Evolutionary conservation across 805 yeast species (phyloP).

Genomic region (Metschnikowia borealis): DNA sequence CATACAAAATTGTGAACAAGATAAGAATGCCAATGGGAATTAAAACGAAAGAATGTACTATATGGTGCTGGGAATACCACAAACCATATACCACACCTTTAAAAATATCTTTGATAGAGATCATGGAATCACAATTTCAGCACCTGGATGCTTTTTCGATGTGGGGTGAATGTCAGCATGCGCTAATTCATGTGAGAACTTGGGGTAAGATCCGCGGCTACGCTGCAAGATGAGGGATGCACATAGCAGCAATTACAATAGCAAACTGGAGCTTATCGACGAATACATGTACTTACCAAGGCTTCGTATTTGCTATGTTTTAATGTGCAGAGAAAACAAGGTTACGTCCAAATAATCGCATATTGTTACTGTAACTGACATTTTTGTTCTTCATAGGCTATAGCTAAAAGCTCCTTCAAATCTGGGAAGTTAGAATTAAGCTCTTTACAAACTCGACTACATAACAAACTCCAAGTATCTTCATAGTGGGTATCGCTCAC

Average conservation of each 20-base stretch:
- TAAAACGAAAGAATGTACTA: slow-evolving; percentile 39
- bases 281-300: too few species aligned
- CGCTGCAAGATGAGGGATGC: neutral
- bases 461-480: too few species aligned
- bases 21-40: slow-evolving; percentile 48
- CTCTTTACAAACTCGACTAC: too few species aligned
- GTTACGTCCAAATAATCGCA: neutral
- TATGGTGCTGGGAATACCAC: slow-evolving; percentile 25
- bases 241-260: neutral
- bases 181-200: neutral
- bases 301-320: neutral
- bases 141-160: neutral
- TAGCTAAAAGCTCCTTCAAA: too few species aligned
- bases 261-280: neutral
- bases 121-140: neutral
- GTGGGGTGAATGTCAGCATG: neutral
- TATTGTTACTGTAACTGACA: neutral
- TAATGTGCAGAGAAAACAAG: neutral
- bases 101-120: slow-evolving; percentile 6
- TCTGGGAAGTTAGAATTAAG: too few species aligned
- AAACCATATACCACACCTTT: slow-evolving; percentile 28
- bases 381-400: neutral
- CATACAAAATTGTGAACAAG: slow-evolving; percentile 47
- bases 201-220: slow-evolving; percentile 5
- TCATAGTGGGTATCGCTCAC: too few species aligned